phyloP scores from a whole-genome alignment of 148 eudicot species.

The Cornus florida region DNA sequence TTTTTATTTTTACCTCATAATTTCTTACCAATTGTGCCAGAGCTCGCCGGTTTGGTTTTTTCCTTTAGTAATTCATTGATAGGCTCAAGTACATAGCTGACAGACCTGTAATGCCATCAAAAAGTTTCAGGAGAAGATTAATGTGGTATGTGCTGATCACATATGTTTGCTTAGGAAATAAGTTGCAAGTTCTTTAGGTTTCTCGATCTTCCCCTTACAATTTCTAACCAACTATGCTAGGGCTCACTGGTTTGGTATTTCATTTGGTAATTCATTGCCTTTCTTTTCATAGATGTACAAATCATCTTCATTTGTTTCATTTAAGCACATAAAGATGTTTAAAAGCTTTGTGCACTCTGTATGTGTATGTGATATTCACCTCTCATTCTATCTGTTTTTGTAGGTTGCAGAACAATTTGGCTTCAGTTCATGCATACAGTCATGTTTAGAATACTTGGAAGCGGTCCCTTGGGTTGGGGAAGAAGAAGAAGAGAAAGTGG shows the following conservation, averaged over 20 bases:
- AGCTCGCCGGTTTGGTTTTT: too few relatives aligned
- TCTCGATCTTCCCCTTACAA: neutral
- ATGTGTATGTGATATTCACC: neutral
- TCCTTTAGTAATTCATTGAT: too few relatives aligned
- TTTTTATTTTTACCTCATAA: too few relatives aligned
- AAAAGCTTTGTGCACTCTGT: neutral
- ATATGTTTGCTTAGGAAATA: neutral
- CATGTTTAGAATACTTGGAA: conserved; percentile 85
- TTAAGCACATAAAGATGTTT: neutral
- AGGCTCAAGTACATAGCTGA: too few relatives aligned
- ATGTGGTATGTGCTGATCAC: neutral
- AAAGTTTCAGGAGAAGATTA: neutral
- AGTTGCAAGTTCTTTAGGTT: neutral
- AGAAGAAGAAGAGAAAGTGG: conserved; percentile 94
- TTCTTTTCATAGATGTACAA: neutral
- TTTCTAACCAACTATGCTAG: neutral
- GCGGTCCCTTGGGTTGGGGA: conserved; percentile 99
- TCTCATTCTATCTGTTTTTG: conserved; percentile 15
- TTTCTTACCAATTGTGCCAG: too few relatives aligned
- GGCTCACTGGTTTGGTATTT: neutral
- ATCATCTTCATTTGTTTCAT: neutral
- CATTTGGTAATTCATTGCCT: neutral
- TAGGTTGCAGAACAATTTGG: conserved; percentile 83
- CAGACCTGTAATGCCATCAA: too few relatives aligned
- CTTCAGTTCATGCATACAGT: conserved; percentile 58